Conservation (phyloP, 345 rosid species). For the Syzygium jambos region DNA sequence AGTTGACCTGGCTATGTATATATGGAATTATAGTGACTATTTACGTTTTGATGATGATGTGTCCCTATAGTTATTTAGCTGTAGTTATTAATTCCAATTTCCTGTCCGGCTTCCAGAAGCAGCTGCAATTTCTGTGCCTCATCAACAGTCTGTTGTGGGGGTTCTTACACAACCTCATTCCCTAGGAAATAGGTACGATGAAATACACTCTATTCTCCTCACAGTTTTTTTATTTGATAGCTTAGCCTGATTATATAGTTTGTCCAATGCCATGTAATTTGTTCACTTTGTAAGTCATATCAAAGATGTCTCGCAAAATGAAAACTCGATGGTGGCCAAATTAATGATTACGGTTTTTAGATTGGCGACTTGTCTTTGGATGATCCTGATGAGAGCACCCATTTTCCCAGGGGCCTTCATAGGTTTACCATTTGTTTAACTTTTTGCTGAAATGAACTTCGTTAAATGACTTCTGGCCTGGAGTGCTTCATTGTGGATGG, state of each 20-base stretch:
- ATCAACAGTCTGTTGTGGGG: constrained; percentile 57
- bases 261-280: background rate
- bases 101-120: constrained; percentile 35
- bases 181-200: constrained; percentile 54
- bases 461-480: background rate
- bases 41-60: background rate
- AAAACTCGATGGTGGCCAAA: background rate
- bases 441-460: background rate
- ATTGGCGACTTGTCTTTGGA: background rate
- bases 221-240: background rate
- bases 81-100: background rate
- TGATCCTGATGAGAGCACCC: background rate
- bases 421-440: background rate
- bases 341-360: background rate
- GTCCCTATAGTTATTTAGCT: background rate
- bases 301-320: background rate
- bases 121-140: constrained; percentile 47
- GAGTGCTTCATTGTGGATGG: background rate
- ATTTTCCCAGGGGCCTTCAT: background rate
- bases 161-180: constrained; percentile 75
- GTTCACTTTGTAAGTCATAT: background rate
- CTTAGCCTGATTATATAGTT: background rate
- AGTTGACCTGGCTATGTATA: background rate
- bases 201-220: background rate
- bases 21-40: background rate